A percentile compares a stretch with the other conserved stretches of the same genome.
phyloP scores from a whole-genome alignment of 2,329 filamentous ascomycete species.

The Daldinia sp. region DNA sequence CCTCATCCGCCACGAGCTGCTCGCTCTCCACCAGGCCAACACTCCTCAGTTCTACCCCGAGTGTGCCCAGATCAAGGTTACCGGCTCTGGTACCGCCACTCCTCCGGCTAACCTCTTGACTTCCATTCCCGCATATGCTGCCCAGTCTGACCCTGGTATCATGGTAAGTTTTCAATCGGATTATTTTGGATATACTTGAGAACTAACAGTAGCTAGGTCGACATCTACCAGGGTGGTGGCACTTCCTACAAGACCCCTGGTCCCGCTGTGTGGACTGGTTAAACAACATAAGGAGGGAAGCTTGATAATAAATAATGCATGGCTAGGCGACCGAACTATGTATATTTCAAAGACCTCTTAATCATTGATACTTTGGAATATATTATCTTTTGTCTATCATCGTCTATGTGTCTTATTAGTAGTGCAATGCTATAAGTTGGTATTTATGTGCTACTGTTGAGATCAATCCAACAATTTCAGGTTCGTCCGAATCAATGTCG shows the following conservation, averaged over 20 bases:
- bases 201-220: slow-evolving; percentile 52
- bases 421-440: not conserved
- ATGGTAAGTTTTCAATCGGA: slow-evolving; percentile 51
- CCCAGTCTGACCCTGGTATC: slow-evolving; percentile 62
- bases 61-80: slow-evolving; percentile 66
- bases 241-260: slow-evolving; percentile 63
- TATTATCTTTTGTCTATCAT: not conserved
- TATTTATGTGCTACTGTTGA: too few relatives aligned
- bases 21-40: slow-evolving; percentile 64
- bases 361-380: slow-evolving; percentile 4
- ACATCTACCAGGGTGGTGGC: slow-evolving; percentile 60
- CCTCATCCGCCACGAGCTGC: slow-evolving; percentile 67
- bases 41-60: slow-evolving; percentile 67
- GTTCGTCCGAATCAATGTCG: too few relatives aligned
- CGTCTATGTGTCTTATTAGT: not conserved
- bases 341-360: slow-evolving; percentile 21
- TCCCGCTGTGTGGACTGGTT: slow-evolving; percentile 63
- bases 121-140: slow-evolving; percentile 59
- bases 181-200: not conserved
- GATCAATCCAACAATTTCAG: too few relatives aligned
- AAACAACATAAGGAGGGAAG: slow-evolving; percentile 4
- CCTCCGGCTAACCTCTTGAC: slow-evolving; percentile 58
- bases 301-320: slow-evolving; percentile 7
- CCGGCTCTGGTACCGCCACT: slow-evolving; percentile 59
- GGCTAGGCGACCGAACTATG: slow-evolving; percentile 2